A percentile compares a stretch with the other conserved stretches of the same genome.
Conservation (phyloP, 2,329 filamentous ascomycete genomes). For the Ophiocordyceps camponoti-leonardi region DNA sequence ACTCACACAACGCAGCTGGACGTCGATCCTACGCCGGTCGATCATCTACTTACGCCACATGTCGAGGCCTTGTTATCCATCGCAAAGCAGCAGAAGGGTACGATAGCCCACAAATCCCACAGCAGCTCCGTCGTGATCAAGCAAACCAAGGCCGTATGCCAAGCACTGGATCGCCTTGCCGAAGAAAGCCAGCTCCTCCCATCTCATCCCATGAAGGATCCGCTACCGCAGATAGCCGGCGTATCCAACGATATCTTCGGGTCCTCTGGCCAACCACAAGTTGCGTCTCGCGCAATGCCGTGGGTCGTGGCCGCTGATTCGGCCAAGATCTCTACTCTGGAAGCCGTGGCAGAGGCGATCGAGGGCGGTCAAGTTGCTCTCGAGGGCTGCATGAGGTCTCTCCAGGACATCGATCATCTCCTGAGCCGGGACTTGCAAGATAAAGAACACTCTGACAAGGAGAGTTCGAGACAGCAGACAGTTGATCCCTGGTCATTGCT, state of each 20-base stretch:
- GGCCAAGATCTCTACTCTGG: conserved; percentile 40
- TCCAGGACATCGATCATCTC: conserved; percentile 32
- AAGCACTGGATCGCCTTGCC: conserved; percentile 33
- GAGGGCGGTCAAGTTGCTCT: conserved; percentile 40
- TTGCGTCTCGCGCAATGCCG: conserved; percentile 28
- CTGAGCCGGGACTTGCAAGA: conserved; percentile 18
- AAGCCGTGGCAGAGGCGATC: conserved; percentile 40
- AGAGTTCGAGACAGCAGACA: conserved; percentile 1
- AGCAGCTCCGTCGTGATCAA: conserved; percentile 30
- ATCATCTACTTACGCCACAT: conserved; percentile 36
- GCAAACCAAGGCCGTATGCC: conserved; percentile 31
- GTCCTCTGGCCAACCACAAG: conserved; percentile 18
- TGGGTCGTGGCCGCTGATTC: conserved; percentile 45
- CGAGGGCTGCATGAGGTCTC: conserved; percentile 29
- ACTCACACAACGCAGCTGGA: conserved; percentile 2
- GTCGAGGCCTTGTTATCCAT: conserved; percentile 33
- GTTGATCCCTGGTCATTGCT: conserved; percentile 31
- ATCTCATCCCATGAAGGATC: conserved; percentile 25
- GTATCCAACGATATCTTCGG: conserved; percentile 25
- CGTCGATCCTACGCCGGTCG: conserved; percentile 7
- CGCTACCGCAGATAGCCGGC: conserved; percentile 17
- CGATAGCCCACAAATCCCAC: conserved; percentile 41
- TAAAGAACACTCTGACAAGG: conserved; percentile 6
- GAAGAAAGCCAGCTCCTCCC: conserved; percentile 47
- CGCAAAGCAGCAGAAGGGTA: conserved; percentile 36